Evolutionary conservation across 106 monocot genomes (phyloP), one percentile per base, ranked within the genome.

Genomic region (Hemerocallis citrina): DNA sequence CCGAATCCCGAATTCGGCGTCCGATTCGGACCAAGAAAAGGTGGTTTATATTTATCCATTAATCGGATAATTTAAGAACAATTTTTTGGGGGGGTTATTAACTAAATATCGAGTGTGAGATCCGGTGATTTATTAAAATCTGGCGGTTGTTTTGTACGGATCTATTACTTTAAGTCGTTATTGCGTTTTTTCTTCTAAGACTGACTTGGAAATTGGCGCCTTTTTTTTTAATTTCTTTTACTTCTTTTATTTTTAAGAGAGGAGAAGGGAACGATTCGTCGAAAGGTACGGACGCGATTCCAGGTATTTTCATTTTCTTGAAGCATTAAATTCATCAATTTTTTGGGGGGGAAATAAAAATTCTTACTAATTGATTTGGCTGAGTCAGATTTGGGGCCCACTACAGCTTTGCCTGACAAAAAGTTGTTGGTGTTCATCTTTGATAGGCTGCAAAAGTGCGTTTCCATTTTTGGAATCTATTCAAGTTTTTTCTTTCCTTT

Each of bases 381-480:
- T 7, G 20, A 4, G 42, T 74, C 67, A 34, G 75, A 75, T 69
- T 69, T 73, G 25, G 89, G 80, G 72, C 71, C 80, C 74, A 76
- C 75, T 3, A 54, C 54, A 31, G 78, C 86, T 71, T 70, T 95
- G 78, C 94, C 89, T 27, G 89, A 95, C 81, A 86, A 80, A 68
- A 85, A 86, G 80, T 84, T 95, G 78, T 61, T 95, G 80, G 57
- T 74, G 57, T 85, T 89, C 83, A 86, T 95, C 75, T 89, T 95
- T 39, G 94, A 95, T 57, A 83, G 83, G 67, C 94, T 95, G 43
- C 89, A 95, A 81, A 95, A 95, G 94, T 95, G 69, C 51, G 85
- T 78, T 52, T n/a, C 13, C 15, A 41, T 33, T 65, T 65, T 37
- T 31, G 32, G 47, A 63, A 43, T 34, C 24, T 45, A 14, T 54